phyloP scores from a whole-genome alignment of 352 stramenopile genomes.

The Globisporangium cylindrosporum region DNA sequence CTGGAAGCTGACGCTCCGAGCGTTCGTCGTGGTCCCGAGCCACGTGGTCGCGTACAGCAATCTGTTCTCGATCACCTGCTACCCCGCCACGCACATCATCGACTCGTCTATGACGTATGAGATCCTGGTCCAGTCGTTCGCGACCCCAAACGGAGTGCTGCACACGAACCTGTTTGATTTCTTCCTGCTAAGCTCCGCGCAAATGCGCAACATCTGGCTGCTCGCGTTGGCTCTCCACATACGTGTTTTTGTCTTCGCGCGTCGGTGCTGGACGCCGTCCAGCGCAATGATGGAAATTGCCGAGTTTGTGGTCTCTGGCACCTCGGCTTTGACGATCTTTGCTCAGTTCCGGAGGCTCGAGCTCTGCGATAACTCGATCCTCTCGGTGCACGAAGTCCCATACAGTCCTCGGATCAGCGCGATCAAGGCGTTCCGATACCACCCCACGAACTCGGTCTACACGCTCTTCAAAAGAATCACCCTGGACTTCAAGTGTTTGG shows the following conservation, averaged over 20 bases:
- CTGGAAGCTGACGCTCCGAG: background rate
- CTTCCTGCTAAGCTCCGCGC: background rate
- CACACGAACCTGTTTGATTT: background rate
- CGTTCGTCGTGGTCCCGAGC: background rate
- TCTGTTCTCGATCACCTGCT: constrained; percentile 4
- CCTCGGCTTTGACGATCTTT: constrained; percentile 15
- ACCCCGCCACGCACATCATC: background rate
- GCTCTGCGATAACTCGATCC: background rate
- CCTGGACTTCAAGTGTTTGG: constrained; percentile 4
- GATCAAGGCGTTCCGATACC: background rate
- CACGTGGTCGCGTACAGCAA: constrained; percentile 1
- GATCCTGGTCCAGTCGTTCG: background rate
- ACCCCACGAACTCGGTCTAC: background rate
- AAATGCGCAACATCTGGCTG: constrained; percentile 16
- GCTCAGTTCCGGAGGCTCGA: constrained; percentile 1
- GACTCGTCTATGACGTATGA: constrained; percentile 3
- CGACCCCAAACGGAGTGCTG: background rate
- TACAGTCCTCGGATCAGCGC: background rate
- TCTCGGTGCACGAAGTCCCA: background rate
- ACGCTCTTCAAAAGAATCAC: background rate
- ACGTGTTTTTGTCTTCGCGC: background rate
- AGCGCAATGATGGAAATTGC: constrained; percentile 15
- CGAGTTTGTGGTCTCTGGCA: constrained; percentile 21
- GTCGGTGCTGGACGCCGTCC: constrained; percentile 7
- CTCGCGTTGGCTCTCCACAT: constrained; percentile 16